Conservation (phyloP, 345 rosid genomes). For the Ceriops tagal region DNA sequence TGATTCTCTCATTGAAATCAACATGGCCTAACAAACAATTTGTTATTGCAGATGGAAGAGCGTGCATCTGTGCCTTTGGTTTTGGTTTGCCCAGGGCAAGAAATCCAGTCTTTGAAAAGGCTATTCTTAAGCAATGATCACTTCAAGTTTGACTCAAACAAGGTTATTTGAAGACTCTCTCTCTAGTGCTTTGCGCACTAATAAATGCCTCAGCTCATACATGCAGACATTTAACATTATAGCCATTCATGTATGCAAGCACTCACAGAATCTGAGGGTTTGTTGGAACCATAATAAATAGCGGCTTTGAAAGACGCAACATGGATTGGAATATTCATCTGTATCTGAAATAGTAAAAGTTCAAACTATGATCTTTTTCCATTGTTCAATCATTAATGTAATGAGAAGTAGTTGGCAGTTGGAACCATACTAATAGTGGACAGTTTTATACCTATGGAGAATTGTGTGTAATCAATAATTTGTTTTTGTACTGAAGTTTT, state of each 20-base stretch:
- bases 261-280: too few relatives aligned
- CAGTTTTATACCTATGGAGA: too few relatives aligned
- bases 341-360: too few relatives aligned
- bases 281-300: too few relatives aligned
- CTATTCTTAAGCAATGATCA: constrained; percentile 52
- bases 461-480: not conserved
- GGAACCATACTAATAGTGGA: too few relatives aligned
- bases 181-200: too few relatives aligned
- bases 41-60: constrained; percentile 52
- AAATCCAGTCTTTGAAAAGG: constrained; percentile 39
- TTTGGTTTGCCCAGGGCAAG: constrained; percentile 47
- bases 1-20: not conserved
- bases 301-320: too few relatives aligned
- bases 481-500: not conserved
- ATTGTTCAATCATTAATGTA: not conserved
- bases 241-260: too few relatives aligned
- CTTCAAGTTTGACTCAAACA: constrained; percentile 63
- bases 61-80: constrained; percentile 61
- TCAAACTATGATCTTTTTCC: too few relatives aligned
- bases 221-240: too few relatives aligned
- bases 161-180: constrained; percentile 37
- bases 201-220: too few relatives aligned
- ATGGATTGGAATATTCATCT: too few relatives aligned
- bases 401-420: not conserved
- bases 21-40: not conserved